Evolutionary conservation across 2,329 filamentous ascomycete genomes (phyloP), one percentile per base, ranked within the genome.

Genomic region (Ceratocystis destructans): DNA sequence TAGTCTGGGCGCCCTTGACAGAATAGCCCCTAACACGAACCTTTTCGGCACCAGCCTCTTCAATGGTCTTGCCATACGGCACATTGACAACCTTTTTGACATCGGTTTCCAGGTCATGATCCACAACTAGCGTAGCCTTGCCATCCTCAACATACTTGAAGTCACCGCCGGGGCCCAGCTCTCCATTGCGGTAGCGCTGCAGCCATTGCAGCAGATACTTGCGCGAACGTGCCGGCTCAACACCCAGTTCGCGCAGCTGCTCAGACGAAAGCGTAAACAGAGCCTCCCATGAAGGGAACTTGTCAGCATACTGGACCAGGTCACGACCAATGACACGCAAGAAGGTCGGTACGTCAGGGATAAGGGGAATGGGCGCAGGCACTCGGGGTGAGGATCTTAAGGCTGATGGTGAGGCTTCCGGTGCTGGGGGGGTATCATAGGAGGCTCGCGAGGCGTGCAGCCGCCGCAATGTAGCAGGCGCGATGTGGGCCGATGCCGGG

Each of bases 281-380:
- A 5, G 89, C 84, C 64, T 94, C 88, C 94, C 94, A 97, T 10
- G 88, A 87, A 1, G 89, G 85, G 71, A 99, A 90, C 76, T 97
- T 97, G 76, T 84, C 80, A 62, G 88, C 83, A 78, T 96, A 90
- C 73, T 88, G 85, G 72, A 83, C 86, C 72, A 96, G 85, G 71
- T 87, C 87, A 69, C 94, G 92, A 71, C 94, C 94, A 76, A 97
- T 96, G 68, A 96, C 81, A 45, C 83, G 90, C 69, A 97, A 86
- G 76, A 99, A 96, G 17, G 92, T 94, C 71, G 82, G 74, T 50
- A 90, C 85, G 74, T 96, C 87, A 41, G 92, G 93, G 48, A 96
- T 86, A 72, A 96, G 91, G 1, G 90, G 89, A 46, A 88, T 96
- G 0, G 91, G 88, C 55, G 73, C 77, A 15, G 73, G 69, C 17